phyloP scores from a whole-genome alignment of 805 yeast genomes.

The Yamadazyma insecticola region DNA sequence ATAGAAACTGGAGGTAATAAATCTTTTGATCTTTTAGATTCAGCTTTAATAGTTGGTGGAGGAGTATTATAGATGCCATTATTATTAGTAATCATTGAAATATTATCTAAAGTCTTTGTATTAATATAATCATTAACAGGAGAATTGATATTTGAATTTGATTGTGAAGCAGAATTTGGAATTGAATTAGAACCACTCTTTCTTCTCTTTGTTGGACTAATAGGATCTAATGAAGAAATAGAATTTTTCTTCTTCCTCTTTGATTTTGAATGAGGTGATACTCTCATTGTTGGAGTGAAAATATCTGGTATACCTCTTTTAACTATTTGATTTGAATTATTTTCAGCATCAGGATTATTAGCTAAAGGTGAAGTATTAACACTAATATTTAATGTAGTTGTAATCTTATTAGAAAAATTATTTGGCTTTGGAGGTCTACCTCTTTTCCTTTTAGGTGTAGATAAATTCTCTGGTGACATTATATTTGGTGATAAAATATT shows the following conservation, averaged over 20 bases:
- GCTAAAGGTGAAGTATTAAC: slow-evolving; percentile 34
- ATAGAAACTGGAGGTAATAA: slow-evolving; percentile 12
- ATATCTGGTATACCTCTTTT: slow-evolving; percentile 40
- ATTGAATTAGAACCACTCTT: too few species aligned
- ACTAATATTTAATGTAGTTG: slow-evolving; percentile 37
- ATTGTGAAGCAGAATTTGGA: slow-evolving; percentile 1
- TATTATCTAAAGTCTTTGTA: slow-evolving; percentile 30
- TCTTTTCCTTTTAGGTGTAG: slow-evolving; percentile 32
- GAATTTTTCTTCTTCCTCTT: slow-evolving; percentile 5
- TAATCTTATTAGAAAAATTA: slow-evolving; percentile 32
- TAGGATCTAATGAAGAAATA: slow-evolving; percentile 7
- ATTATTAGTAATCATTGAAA: slow-evolving; percentile 22
- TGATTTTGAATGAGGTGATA: slow-evolving; percentile 11
- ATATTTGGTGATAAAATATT: too few species aligned
- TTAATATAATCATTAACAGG: slow-evolving; percentile 17
- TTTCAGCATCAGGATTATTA: slow-evolving; percentile 36
- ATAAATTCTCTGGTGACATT: too few species aligned
- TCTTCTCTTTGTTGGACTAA: slow-evolving; percentile 5
- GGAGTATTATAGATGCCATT: slow-evolving; percentile 4
- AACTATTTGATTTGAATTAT: slow-evolving; percentile 32
- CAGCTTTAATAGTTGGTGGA: slow-evolving; percentile 10
- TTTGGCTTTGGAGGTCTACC: slow-evolving; percentile 45
- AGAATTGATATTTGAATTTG: too few species aligned
- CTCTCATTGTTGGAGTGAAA: slow-evolving; percentile 42
- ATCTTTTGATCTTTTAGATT: slow-evolving; percentile 1